Percentiles rank a stretch among this genome's conserved stretches.
phyloP scores from a whole-genome alignment of 345 rosid genomes.

The Rhizophora mangle region DNA sequence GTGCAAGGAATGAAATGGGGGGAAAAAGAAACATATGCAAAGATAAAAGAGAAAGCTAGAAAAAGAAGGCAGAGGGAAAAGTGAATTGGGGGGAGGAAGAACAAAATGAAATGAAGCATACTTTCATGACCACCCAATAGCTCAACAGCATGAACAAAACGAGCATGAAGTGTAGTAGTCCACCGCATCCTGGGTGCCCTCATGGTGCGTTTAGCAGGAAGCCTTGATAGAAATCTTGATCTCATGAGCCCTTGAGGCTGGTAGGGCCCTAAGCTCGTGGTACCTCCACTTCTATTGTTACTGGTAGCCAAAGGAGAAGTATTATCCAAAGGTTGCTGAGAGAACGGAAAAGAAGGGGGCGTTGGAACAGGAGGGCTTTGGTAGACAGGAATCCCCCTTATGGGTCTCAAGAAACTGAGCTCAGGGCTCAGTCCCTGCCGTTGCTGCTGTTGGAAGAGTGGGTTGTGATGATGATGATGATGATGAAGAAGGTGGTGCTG shows the following conservation, averaged over 20 bases:
- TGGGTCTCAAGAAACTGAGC: slow-evolving; percentile 74
- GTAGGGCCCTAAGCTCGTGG: slow-evolving; percentile 35
- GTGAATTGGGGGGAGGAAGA: not conserved
- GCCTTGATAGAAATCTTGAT: slow-evolving; percentile 62
- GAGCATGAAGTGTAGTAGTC: slow-evolving; percentile 97
- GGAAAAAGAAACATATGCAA: not conserved
- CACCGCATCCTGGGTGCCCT: slow-evolving; percentile 92
- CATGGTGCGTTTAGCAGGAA: slow-evolving; percentile 57
- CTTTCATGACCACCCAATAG: slow-evolving; percentile 99
- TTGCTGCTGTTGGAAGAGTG: slow-evolving; percentile 22
- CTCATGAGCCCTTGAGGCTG: slow-evolving; percentile 55
- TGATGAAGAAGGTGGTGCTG: slow-evolving; percentile 21
- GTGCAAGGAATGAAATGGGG: not conserved
- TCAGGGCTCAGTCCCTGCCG: slow-evolving; percentile 49
- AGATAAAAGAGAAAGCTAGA: not conserved
- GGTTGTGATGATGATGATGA: slow-evolving; percentile 29
- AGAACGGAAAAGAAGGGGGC: slow-evolving; percentile 39
- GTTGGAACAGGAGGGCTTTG: slow-evolving; percentile 45
- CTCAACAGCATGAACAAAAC: slow-evolving; percentile 98
- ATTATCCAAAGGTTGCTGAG: slow-evolving; percentile 29
- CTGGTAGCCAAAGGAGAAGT: slow-evolving; percentile 27
- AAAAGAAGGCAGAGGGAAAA: not conserved
- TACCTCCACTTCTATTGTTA: slow-evolving; percentile 16
- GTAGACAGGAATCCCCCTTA: slow-evolving; percentile 80
- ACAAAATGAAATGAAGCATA: slow-evolving; percentile 30